Base-by-base conservation (phyloP, 495 filamentous ascomycete species). In the Aspergillus ellipticus region DNA sequence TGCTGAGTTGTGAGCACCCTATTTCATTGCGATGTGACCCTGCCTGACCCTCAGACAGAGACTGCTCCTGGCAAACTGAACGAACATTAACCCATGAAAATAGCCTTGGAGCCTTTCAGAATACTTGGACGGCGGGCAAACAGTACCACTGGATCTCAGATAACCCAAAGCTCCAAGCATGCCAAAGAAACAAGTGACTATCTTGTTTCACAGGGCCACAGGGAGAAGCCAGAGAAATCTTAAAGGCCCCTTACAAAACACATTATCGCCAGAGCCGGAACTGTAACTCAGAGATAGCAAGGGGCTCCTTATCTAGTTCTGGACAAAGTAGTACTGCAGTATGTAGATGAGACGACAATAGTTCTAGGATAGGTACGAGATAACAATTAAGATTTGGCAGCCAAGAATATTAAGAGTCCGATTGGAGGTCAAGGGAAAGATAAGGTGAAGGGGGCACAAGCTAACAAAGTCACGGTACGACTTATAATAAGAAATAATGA, bases 121-220 rank as follows among this genome's bases (percentile, higher is more conserved):
- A 4, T 21, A 10, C 17, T 10, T 41, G 51, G 59, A 8, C 55
- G 52, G 37, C 56, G 59, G 8, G 58, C 42, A 28, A 50, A 46
- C 42, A 62, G 57, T 33, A 61, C 41, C 24, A 49, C 57, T 61
- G 61, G 50, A 31, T 64, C 67, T 43, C 58, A 63, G 39, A 46
- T 57, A 43, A 50, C 41, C 17, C 56, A 54, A 41, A 54, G 45
- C 51, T 70, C 63, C 19, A 54, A 59, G 49, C 61, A 61, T 51
- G 64, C 65, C 64, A 69, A 70, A 16, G 26, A 43, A 47, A 28
- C 24, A 33, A 56, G 37, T 22, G 39, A 49, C 4, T 15, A 45
- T 43, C 47, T 43, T 28, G n/a, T 45, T 45, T 31, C 33, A 24
- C 47, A 39, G 45, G 4, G 31, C 21, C 45, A 57, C 49, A 51